Conservation (phyloP, 495 filamentous ascomycete species). For the Trichocladium antarcticum region DNA sequence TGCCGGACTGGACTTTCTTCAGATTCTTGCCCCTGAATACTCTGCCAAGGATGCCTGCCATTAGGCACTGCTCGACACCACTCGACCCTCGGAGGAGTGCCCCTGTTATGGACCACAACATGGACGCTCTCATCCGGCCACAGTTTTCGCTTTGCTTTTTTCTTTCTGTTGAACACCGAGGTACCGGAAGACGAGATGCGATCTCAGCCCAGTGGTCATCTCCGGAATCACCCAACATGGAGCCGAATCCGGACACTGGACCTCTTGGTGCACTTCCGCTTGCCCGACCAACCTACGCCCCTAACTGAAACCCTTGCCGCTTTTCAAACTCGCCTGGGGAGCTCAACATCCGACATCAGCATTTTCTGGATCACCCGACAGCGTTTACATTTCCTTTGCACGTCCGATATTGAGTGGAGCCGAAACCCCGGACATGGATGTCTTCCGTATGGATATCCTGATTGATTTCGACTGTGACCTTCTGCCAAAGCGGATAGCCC, state of each 20-base stretch:
- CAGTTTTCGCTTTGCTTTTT: constrained; percentile 6
- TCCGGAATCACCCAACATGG: not conserved
- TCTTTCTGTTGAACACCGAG: constrained; percentile 3
- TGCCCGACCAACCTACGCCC: too few species aligned
- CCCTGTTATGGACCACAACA: not conserved
- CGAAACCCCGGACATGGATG: too few species aligned
- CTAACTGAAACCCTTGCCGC: too few species aligned
- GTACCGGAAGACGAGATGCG: constrained; percentile 2
- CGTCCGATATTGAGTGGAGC: too few species aligned
- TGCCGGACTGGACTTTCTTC: not conserved
- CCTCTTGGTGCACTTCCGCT: too few species aligned
- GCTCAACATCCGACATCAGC: not conserved
- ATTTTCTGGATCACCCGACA: not conserved
- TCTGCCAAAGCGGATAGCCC: too few species aligned
- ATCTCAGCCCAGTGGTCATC: not conserved
- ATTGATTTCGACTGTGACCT: too few species aligned
- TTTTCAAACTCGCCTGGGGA: too few species aligned
- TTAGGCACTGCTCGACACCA: not conserved
- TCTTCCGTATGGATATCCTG: too few species aligned
- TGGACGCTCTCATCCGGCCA: not conserved
- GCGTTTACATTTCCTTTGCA: too few species aligned
- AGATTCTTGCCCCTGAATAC: not conserved
- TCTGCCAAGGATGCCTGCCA: not conserved
- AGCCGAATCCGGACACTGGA: not conserved
- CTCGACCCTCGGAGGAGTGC: not conserved